These are phyloP conservation scores for Phytophthora agathidicida DNA, from an alignment of 352 stramenopile species.

Conservation along the genomic window DNA sequence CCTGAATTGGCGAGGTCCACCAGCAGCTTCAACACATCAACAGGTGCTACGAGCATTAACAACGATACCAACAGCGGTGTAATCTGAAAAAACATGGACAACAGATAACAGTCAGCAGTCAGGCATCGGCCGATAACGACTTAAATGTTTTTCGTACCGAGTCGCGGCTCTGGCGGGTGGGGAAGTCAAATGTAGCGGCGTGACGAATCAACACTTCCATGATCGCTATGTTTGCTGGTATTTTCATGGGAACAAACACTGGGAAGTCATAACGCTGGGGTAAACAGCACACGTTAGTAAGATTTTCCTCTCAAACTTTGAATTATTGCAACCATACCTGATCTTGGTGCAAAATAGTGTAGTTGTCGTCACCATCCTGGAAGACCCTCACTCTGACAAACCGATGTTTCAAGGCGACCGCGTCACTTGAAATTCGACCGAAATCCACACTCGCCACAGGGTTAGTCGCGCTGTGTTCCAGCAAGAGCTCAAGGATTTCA, in stretches of 20 bases:
- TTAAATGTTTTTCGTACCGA: slow-evolving; percentile 4
- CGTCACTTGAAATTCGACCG: not conserved
- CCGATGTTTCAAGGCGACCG: slow-evolving; percentile 1
- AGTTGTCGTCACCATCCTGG: not conserved
- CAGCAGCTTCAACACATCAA: slow-evolving; percentile 4
- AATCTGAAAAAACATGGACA: slow-evolving; percentile 1
- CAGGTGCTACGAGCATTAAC: slow-evolving; percentile 1
- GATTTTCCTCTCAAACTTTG: no score
- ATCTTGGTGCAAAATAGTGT: slow-evolving; percentile 7
- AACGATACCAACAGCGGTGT: slow-evolving; percentile 3
- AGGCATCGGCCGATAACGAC: not conserved
- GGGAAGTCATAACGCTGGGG: not conserved
- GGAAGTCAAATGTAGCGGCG: slow-evolving; percentile 19
- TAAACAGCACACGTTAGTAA: no score
- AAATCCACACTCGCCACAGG: not conserved
- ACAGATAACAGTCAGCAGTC: not conserved
- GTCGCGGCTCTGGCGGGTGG: slow-evolving; percentile 4
- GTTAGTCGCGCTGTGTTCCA: not conserved
- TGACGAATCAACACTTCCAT: slow-evolving; percentile 19
- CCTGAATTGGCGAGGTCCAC: slow-evolving; percentile 9
- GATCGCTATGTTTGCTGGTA: slow-evolving; percentile 1
- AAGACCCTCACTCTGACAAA: slow-evolving; percentile 11
- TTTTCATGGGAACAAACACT: slow-evolving; percentile 1
- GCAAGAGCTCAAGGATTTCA: slow-evolving; percentile 4
- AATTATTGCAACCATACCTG: not conserved